Evolutionary conservation across 2,329 filamentous ascomycete genomes (phyloP), one percentile per base, ranked within the genome.

Genomic region (Alternaria sp.): DNA sequence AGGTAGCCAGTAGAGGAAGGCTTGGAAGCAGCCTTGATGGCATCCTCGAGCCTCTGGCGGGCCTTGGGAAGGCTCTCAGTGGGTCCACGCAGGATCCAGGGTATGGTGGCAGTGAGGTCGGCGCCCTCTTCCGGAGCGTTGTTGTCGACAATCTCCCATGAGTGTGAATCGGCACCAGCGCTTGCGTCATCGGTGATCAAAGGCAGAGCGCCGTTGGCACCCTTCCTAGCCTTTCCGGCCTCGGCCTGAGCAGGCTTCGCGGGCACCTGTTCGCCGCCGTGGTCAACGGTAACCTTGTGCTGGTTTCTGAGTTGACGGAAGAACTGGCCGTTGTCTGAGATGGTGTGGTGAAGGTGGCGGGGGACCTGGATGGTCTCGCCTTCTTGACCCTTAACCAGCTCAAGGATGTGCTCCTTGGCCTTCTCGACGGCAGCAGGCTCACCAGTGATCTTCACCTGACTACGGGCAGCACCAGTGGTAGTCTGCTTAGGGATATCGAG

Each of bases 271-370:
- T 95, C 89, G 45, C 94, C 93, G 57, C 89, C 92, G 76, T 98
- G 95, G 78, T 98, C 94, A 54, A 99, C 91, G 0, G 91, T 95
- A 67, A 99, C 93, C 69, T 92, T 90, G 80, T 92, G 86, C 74
- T 97, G 92, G 79, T 89, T 94, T 66, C 91, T 89, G 43, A 99
- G 88, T 72, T 89, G 91, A 67, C 94, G 92, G 91, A 98, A 97
- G 82, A 98, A 92, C 70, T 93, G 90, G 1, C 94, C 95, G 66
- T 94, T 94, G 77, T 97, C 94, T 54, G 92, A 87, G 68, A 99
- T 86, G 61, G 85, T 82, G 77, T 98, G 92, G 82, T 99, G 95
- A 62, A 95, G 84, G 70, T 89, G 88, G 61, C 89, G 87, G 11
- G 95, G 94, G 9, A 99, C 87, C 70, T 91, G 86, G n/a, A 98